Evolutionary conservation across 495 filamentous ascomycete genomes (phyloP).

Genomic region (Cenococcum geophilum): DNA sequence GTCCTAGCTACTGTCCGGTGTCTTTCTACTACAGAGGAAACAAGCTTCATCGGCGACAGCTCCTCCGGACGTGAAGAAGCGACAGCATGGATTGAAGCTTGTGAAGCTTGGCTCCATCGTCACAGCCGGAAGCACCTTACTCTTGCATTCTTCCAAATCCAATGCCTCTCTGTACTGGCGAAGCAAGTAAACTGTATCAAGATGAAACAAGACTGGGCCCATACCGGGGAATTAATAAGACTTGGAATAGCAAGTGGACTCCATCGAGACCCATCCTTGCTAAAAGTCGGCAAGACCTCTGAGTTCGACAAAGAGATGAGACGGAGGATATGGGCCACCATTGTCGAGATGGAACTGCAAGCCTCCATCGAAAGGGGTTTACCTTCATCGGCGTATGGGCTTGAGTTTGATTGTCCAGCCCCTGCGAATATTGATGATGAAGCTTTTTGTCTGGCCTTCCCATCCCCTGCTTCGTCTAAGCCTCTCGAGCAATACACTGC

Average conservation of each 20-base stretch:
- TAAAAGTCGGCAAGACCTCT: conserved; percentile 8
- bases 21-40: conserved; percentile 4
- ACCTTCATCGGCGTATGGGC: conserved; percentile 18
- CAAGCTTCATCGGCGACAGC: conserved; percentile 39
- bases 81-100: conserved; percentile 36
- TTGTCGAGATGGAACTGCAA: conserved; percentile 25
- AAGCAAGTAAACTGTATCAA: conserved; percentile 26
- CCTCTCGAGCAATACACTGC: conserved; percentile 20
- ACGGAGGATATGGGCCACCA: conserved; percentile 25
- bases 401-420: conserved; percentile 18
- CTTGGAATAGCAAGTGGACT: conserved; percentile 23
- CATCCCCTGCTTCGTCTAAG: conserved; percentile 3
- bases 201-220: conserved; percentile 29
- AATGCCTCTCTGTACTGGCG: conserved; percentile 25
- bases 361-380: conserved; percentile 22
- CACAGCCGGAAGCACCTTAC: conserved; percentile 41
- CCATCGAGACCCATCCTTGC: conserved; percentile 20
- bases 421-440: conserved; percentile 24
- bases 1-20: conserved; percentile 33
- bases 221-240: conserved; percentile 19
- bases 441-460: conserved; percentile 3
- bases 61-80: conserved; percentile 39
- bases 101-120: conserved; percentile 36
- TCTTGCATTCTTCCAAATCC: conserved; percentile 22
- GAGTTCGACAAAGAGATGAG: conserved; percentile 28